phyloP scores from a whole-genome alignment of 2,329 filamentous ascomycete genomes.

The Ophiostoma angusticollis region DNA sequence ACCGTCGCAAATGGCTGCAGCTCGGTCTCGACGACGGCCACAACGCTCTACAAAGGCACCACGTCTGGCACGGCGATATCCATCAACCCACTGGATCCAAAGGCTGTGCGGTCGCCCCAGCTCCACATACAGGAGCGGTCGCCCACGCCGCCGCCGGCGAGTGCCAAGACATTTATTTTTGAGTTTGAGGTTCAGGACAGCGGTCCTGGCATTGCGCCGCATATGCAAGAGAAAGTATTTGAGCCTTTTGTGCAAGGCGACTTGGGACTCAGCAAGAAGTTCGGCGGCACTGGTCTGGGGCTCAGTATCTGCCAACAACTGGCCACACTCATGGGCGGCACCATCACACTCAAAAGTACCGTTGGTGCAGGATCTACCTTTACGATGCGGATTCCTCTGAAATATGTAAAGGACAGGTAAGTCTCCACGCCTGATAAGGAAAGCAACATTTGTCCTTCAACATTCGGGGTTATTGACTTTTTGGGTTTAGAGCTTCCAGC shows the following conservation, averaged over 20 bases:
- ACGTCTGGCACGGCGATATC: constrained; percentile 40
- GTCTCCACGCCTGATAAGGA: constrained; percentile 18
- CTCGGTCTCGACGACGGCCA: constrained; percentile 14
- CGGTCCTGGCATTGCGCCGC: constrained; percentile 69
- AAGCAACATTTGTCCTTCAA: too few relatives aligned
- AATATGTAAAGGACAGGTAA: constrained; percentile 57
- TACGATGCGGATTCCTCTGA: constrained; percentile 68
- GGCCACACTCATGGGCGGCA: constrained; percentile 69
- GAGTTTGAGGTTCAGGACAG: constrained; percentile 85
- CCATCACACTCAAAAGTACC: constrained; percentile 57
- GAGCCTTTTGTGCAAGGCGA: constrained; percentile 95
- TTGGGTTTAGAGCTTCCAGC: constrained; percentile 40
- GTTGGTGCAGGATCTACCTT: constrained; percentile 68
- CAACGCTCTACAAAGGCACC: constrained; percentile 17
- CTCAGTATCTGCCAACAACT: constrained; percentile 83
- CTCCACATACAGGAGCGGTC: constrained; percentile 40
- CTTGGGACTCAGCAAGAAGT: constrained; percentile 76
- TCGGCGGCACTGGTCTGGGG: constrained; percentile 76
- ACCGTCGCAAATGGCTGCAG: constrained; percentile 2
- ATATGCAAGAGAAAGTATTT: constrained; percentile 73
- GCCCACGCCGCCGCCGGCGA: constrained; percentile 45
- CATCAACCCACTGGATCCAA: constrained; percentile 51
- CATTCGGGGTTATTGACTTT: too few relatives aligned
- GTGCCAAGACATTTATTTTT: constrained; percentile 57
- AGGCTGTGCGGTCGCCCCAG: constrained; percentile 28